Evolutionary conservation across 1,284 basidiomycete species (phyloP).

Genomic region (Flammula alnicola): DNA sequence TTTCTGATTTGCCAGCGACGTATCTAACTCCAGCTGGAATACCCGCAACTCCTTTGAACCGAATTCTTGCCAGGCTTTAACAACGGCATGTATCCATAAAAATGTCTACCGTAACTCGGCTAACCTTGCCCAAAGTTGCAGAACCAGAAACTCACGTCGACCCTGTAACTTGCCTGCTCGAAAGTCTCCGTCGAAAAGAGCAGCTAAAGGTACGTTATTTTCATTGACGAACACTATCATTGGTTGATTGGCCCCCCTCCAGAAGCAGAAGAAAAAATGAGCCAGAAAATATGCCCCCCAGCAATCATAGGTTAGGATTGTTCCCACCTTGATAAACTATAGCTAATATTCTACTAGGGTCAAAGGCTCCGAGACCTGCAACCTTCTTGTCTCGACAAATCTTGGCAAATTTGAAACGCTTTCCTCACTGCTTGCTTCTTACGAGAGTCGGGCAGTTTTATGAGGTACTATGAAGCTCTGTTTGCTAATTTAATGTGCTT

Average conservation of each 20-base stretch:
- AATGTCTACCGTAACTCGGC: background rate
- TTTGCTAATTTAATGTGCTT: constrained; percentile 6
- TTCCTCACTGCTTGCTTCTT: constrained; percentile 87
- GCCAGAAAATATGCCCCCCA: too few species aligned
- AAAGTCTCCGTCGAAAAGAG: constrained; percentile 8
- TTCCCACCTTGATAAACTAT: background rate
- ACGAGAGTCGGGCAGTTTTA: constrained; percentile 95
- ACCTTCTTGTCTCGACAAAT: constrained; percentile 72
- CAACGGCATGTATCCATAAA: background rate
- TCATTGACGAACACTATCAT: too few species aligned
- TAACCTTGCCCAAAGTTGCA: background rate
- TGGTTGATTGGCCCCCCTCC: too few species aligned
- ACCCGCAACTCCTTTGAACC: constrained; percentile 35
- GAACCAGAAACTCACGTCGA: constrained; percentile 2
- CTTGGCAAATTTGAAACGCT: constrained; percentile 70
- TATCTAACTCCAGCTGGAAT: constrained; percentile 46
- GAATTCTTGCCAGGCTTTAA: background rate
- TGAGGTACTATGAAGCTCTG: constrained; percentile 59
- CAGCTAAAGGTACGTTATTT: too few species aligned
- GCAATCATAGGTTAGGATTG: background rate
- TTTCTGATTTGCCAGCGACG: constrained; percentile 57
- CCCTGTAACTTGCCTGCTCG: background rate
- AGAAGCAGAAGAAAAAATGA: too few species aligned
- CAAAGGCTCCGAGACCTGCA: constrained; percentile 18
- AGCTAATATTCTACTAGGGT: constrained; percentile 6